These are phyloP conservation scores for Cryptococcus hybrid DNA, from an alignment of 1,284 basidiomycete genomes.

Conservation along the genomic window DNA sequence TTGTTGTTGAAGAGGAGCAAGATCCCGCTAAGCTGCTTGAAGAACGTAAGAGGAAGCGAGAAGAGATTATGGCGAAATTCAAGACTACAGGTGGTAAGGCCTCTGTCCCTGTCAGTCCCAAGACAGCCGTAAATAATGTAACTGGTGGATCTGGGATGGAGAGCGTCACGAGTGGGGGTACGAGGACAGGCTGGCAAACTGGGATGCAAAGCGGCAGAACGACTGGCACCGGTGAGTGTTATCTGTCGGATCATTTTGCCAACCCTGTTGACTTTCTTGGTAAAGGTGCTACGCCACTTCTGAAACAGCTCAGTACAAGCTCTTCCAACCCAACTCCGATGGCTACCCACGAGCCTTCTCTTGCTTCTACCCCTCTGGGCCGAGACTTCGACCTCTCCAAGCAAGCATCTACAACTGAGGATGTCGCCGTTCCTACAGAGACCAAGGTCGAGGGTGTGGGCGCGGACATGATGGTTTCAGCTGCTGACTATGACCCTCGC, in stretches of 20 bases:
- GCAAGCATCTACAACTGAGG: slow-evolving; percentile 17
- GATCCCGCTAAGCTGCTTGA: slow-evolving; percentile 71
- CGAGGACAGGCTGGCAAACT: slow-evolving; percentile 29
- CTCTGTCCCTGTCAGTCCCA: slow-evolving; percentile 8
- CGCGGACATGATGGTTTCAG: slow-evolving; percentile 69
- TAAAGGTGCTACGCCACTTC: slow-evolving; percentile 34
- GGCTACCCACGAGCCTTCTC: slow-evolving; percentile 24
- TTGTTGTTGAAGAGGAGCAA: slow-evolving; percentile 53
- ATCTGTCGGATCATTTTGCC: neutral
- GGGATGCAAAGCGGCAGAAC: slow-evolving; percentile 23
- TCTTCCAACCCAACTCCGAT: slow-evolving; percentile 21
- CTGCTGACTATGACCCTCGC: slow-evolving; percentile 91
- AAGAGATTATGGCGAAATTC: slow-evolving; percentile 84
- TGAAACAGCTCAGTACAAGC: slow-evolving; percentile 30
- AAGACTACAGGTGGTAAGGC: slow-evolving; percentile 30
- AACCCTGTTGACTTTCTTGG: neutral
- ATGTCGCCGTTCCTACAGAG: slow-evolving; percentile 13
- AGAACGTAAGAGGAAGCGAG: slow-evolving; percentile 72
- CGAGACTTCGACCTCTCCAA: slow-evolving; percentile 44
- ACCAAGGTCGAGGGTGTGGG: slow-evolving; percentile 42
- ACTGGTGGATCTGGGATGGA: slow-evolving; percentile 29
- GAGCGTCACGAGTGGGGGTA: slow-evolving; percentile 37
- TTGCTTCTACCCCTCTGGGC: slow-evolving; percentile 35
- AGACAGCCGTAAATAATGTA: neutral
- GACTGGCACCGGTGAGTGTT: slow-evolving; percentile 24